Conservation (phyloP, 2,329 filamentous ascomycete genomes). For the Apiospora koreana region DNA sequence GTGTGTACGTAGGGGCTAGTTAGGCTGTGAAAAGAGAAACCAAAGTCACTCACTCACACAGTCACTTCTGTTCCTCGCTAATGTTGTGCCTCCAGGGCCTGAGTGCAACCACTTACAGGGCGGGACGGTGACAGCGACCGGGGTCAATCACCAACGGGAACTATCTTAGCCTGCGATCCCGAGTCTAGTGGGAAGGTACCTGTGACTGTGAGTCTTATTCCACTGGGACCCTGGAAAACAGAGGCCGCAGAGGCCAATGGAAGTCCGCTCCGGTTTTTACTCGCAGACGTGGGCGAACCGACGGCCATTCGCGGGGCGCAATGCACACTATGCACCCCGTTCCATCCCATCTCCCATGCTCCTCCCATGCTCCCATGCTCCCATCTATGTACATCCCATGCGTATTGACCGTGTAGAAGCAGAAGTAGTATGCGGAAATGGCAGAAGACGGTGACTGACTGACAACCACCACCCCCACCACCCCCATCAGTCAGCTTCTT, state of each 20-base stretch:
- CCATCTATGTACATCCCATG: not conserved
- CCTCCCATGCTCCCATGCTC: not conserved
- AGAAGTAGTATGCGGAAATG: not conserved
- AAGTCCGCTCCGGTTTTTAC: not conserved
- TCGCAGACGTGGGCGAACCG: constrained; percentile 9
- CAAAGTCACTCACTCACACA: not conserved
- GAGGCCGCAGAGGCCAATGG: not conserved
- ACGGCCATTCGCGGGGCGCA: not conserved
- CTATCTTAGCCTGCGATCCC: constrained; percentile 11
- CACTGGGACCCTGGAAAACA: not conserved
- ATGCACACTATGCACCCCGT: not conserved
- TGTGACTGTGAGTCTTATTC: not conserved
- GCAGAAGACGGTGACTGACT: not conserved
- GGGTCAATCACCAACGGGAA: constrained; percentile 15
- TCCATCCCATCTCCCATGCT: not conserved
- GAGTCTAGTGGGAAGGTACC: not conserved
- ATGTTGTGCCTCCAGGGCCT: not conserved
- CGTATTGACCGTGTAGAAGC: not conserved
- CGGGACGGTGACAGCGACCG: not conserved
- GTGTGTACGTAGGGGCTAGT: not conserved
- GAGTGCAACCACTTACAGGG: constrained; percentile 11
- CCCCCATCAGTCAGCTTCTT: not conserved
- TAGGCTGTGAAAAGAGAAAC: not conserved
- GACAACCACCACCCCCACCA: not conserved
- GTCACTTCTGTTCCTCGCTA: not conserved